Conservation (phyloP, 805 yeast species). For the Cyberlindnera japonica region DNA sequence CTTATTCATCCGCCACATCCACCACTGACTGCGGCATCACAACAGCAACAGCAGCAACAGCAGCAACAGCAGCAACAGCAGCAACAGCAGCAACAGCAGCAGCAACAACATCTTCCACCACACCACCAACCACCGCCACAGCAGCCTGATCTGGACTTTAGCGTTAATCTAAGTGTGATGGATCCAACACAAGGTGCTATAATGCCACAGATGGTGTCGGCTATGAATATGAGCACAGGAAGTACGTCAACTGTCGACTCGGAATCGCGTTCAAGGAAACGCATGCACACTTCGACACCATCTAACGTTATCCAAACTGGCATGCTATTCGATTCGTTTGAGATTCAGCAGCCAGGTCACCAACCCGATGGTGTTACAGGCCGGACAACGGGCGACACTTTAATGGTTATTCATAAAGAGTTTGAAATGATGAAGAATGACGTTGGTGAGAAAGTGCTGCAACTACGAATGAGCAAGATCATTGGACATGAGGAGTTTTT, state of each 20-base stretch:
- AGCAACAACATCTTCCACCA: conserved; percentile 5
- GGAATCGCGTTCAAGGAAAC: conserved; percentile 6
- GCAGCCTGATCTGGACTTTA: conserved; percentile 7
- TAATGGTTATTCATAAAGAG: conserved; percentile 21
- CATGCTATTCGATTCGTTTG: conserved; percentile 11
- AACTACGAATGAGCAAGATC: conserved; percentile 17
- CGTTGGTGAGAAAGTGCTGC: conserved; percentile 21
- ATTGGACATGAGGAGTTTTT: conserved; percentile 21
- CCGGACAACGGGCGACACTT: conserved; percentile 22
- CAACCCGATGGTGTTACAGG: not conserved
- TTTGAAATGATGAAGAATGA: conserved; percentile 21
- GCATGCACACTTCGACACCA: conserved; percentile 8
- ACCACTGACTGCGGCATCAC: conserved; percentile 5
- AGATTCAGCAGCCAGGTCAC: conserved; percentile 4
- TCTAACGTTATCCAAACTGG: conserved; percentile 10
- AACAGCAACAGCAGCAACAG: conserved; percentile 11
- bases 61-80: conserved; percentile 12
- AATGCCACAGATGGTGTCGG: conserved; percentile 8
- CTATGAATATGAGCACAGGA: conserved; percentile 2
- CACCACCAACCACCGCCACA: conserved; percentile 2
- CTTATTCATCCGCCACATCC: not conserved
- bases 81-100: conserved; percentile 4
- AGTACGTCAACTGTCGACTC: conserved; percentile 1
- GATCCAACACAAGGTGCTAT: conserved; percentile 6
- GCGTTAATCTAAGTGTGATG: conserved; percentile 9